A percentile compares a stretch with the other conserved stretches of the same genome.
Conservation (phyloP, 768 basidiomycete species). For the Suillus lakei region DNA sequence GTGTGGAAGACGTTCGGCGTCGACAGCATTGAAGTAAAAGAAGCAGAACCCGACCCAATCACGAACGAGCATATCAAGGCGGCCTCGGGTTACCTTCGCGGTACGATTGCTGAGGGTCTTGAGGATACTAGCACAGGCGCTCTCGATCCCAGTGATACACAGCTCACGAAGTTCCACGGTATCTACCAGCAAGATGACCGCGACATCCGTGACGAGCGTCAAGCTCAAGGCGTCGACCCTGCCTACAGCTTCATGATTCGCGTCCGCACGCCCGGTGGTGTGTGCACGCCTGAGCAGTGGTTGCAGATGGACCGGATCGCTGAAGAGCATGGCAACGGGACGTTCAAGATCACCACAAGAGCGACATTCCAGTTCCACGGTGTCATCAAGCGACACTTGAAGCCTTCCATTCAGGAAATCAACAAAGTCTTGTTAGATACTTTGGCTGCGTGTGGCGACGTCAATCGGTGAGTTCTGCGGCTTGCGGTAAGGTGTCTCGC, state of each 20-base stretch:
- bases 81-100: slow-evolving; percentile 90
- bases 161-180: slow-evolving; percentile 97
- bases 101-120: slow-evolving; percentile 93
- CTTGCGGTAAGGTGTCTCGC: slow-evolving; percentile 1
- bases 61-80: slow-evolving; percentile 99
- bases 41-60: slow-evolving; percentile 95
- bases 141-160: slow-evolving; percentile 88
- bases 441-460: slow-evolving; percentile 97
- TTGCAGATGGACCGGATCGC: slow-evolving; percentile 94
- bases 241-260: slow-evolving; percentile 99
- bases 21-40: slow-evolving; percentile 83
- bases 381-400: slow-evolving; percentile 95
- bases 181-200: slow-evolving; percentile 98
- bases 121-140: slow-evolving; percentile 86
- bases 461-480: slow-evolving; percentile 69
- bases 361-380: slow-evolving; percentile 99
- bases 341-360: slow-evolving; percentile 97
- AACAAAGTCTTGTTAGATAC: slow-evolving; percentile 92
- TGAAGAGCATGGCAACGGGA: slow-evolving; percentile 91
- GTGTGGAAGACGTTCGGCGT: slow-evolving; percentile 96
- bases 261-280: slow-evolving; percentile 94
- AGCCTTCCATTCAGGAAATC: slow-evolving; percentile 95
- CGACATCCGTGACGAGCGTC: slow-evolving; percentile 96
- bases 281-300: slow-evolving; percentile 93
- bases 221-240: slow-evolving; percentile 90